A percentile compares a stretch with the other conserved stretches of the same genome.
Conservation (phyloP, 306 rosid genomes). For the Potentilla sterilis region DNA sequence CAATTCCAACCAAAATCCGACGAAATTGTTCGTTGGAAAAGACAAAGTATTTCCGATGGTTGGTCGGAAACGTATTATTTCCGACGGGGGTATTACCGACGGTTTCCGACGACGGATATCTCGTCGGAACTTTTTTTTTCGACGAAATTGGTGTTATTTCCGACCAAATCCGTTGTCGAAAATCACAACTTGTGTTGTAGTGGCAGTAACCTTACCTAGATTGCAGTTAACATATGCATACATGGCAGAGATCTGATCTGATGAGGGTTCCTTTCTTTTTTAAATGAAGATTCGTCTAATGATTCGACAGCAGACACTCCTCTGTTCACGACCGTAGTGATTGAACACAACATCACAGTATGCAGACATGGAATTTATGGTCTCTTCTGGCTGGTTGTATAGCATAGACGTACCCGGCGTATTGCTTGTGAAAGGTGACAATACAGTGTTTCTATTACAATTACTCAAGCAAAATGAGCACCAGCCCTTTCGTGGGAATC, state of each 20-base stretch:
- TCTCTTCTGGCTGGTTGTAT: slow-evolving; percentile 61
- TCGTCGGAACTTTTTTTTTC: no score
- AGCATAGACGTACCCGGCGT: slow-evolving; percentile 39
- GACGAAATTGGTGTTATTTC: no score
- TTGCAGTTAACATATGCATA: no score
- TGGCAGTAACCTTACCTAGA: no score
- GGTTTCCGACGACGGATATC: no score
- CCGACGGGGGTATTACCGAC: no score
- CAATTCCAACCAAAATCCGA: no score
- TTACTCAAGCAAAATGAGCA: slow-evolving; percentile 36
- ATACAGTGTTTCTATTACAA: slow-evolving; percentile 54
- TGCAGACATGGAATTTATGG: slow-evolving; percentile 89
- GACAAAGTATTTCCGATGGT: no score
- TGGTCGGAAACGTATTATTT: no score
- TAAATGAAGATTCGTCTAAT: slow-evolving; percentile 59
- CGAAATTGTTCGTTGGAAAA: no score
- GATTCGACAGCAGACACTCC: slow-evolving; percentile 40
- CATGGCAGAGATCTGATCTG: background rate
- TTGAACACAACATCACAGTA: slow-evolving; percentile 66
- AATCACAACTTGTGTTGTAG: no score
- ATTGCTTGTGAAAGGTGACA: slow-evolving; percentile 47
- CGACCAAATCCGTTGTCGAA: no score
- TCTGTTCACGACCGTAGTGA: slow-evolving; percentile 50
- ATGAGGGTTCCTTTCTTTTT: background rate
- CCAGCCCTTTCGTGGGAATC: slow-evolving; percentile 52